phyloP scores from a whole-genome alignment of 768 basidiomycete genomes.

The Tylopilus felleus region DNA sequence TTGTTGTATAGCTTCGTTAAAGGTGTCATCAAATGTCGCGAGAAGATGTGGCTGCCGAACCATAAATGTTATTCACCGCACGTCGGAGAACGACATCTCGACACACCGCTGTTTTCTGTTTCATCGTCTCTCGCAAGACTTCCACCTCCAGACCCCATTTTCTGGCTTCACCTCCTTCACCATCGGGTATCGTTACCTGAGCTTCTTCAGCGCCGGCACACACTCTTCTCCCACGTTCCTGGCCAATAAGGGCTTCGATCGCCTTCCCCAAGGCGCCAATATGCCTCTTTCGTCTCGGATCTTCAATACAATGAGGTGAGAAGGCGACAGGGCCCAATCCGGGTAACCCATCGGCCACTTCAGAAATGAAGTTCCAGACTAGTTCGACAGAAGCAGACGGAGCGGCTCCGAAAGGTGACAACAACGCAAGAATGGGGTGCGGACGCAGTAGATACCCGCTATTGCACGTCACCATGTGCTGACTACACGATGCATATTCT shows the following conservation, averaged over 20 bases:
- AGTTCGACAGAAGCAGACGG: constrained; percentile 38
- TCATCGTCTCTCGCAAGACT: constrained; percentile 54
- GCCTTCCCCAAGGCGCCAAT: constrained; percentile 74
- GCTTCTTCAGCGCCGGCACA: constrained; percentile 51
- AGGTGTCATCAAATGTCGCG: constrained; percentile 65
- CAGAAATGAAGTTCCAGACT: constrained; percentile 46
- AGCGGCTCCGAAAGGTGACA: constrained; percentile 40
- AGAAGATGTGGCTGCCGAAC: constrained; percentile 50
- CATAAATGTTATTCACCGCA: constrained; percentile 19
- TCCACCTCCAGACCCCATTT: constrained; percentile 72
- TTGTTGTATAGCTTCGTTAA: constrained; percentile 76
- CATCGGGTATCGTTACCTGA: constrained; percentile 32
- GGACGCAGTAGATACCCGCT: constrained; percentile 63
- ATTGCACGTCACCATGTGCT: constrained; percentile 59
- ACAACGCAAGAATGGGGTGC: constrained; percentile 50
- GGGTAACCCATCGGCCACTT: constrained; percentile 64
- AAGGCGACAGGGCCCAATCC: constrained; percentile 74
- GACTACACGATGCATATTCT: constrained; percentile 60
- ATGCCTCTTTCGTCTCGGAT: constrained; percentile 68
- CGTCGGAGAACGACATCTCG: constrained; percentile 5
- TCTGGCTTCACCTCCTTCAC: constrained; percentile 67
- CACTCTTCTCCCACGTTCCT: constrained; percentile 60
- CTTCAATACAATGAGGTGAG: constrained; percentile 72
- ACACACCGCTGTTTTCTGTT: constrained; percentile 53
- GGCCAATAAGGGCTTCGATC: constrained; percentile 60